A percentile compares a stretch with the other conserved stretches of the same genome.
Conservation (phyloP, 2,329 filamentous ascomycete genomes). For the Purpureocillium takamizusanense region DNA sequence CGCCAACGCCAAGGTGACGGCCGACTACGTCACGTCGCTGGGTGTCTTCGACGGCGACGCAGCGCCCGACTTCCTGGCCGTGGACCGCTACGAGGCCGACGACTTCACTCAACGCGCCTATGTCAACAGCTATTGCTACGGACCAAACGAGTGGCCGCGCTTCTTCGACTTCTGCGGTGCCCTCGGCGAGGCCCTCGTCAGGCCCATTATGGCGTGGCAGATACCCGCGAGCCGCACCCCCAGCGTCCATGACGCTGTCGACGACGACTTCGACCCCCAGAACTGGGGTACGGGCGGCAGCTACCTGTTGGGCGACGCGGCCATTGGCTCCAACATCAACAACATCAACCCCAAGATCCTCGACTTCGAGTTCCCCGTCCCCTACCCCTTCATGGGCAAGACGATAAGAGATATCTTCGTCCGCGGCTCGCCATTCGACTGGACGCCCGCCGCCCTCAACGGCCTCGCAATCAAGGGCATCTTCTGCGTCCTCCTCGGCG, state of each 20-base stretch:
- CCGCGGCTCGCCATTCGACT: conserved; percentile 1
- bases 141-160: conserved; percentile 2
- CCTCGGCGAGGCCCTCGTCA: background rate
- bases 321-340: background rate
- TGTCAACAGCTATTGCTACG: conserved; percentile 4
- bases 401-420: background rate
- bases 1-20: background rate
- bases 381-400: background rate
- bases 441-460: background rate
- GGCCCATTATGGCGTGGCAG: conserved; percentile 5
- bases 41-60: background rate
- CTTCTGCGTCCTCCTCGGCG: conserved; percentile 2
- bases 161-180: conserved; percentile 3
- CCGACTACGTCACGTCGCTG: background rate
- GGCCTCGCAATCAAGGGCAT: conserved; percentile 1
- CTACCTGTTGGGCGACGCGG: conserved; percentile 1
- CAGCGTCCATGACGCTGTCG: background rate
- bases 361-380: background rate
- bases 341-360: conserved; percentile 1
- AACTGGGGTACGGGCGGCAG: conserved; percentile 3
- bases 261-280: background rate
- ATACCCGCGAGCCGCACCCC: conserved; percentile 3
- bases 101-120: conserved; percentile 3
- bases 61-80: conserved; percentile 3
- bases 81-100: conserved; percentile 5